Conservation (phyloP, 495 filamentous ascomycete genomes). For the Xylaria cubensis region DNA sequence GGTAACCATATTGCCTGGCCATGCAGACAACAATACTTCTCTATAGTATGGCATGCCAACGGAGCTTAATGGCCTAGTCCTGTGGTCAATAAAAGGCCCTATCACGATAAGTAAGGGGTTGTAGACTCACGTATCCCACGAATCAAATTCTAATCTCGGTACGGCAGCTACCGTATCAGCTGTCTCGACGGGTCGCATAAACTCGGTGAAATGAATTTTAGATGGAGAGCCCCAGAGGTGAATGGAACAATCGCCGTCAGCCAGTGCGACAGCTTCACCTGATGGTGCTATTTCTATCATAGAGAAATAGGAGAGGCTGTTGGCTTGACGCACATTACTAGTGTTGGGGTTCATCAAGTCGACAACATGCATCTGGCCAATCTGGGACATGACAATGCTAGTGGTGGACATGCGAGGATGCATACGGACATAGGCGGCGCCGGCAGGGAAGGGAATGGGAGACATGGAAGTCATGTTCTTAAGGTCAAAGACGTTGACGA, state of each 20-base stretch:
- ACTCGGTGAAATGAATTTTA: constrained; percentile 90
- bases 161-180: constrained; percentile 32
- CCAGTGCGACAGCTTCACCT: constrained; percentile 84
- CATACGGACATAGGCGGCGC: constrained; percentile 91
- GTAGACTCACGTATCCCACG: constrained; percentile 65
- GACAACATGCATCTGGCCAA: constrained; percentile 90
- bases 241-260: constrained; percentile 76
- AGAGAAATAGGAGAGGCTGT: constrained; percentile 65
- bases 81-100: constrained; percentile 35
- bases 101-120: not conserved
- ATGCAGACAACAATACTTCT: constrained; percentile 84
- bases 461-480: constrained; percentile 83
- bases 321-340: constrained; percentile 86
- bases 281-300: constrained; percentile 91
- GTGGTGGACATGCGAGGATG: constrained; percentile 95
- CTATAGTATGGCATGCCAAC: constrained; percentile 94
- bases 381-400: constrained; percentile 86
- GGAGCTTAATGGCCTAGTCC: constrained; percentile 73
- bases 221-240: constrained; percentile 90
- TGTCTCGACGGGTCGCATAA: constrained; percentile 73
- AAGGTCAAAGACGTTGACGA: constrained; percentile 93
- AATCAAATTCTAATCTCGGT: constrained; percentile 38
- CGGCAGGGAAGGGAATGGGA: constrained; percentile 89
- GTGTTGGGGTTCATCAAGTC: constrained; percentile 95
- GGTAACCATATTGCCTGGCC: constrained; percentile 82